Evolutionary conservation across 2,329 filamentous ascomycete species (phyloP), one percentile per base, ranked within the genome.

Genomic region (Cordyceps militaris): DNA sequence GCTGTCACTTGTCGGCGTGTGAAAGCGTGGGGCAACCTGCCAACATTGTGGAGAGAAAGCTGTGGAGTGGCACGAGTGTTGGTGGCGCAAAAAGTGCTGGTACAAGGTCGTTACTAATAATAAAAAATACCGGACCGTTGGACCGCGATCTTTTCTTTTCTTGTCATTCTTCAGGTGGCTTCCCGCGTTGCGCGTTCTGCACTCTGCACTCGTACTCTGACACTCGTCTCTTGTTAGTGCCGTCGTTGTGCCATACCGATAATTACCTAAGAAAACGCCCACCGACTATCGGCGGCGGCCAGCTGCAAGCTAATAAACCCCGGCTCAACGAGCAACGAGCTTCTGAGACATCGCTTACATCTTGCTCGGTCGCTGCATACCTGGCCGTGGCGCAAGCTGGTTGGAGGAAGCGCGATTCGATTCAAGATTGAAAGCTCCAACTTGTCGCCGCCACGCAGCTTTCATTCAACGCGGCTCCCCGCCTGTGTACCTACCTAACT

Each of bases 301-400:
- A n/a, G n/a, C 34, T 16, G 34, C 34, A 36, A 36, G 34, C 38
- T n/a, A n/a, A n/a, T n/a, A n/a, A n/a, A n/a, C n/a, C n/a, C n/a
- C n/a, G n/a, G n/a, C n/a, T n/a, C n/a, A n/a, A n/a, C n/a, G n/a
- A n/a, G n/a, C n/a, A n/a, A 21, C 38, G 30, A n/a, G 51, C 40
- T 54, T 54, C 51, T 54, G 51, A 54, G 51, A 54, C 51, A 54
- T 14, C 34, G 51, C 50, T 53, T 43, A 53, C 8, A 38, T 38
- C 34, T 43, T 13, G 32, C 9, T 54, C 51, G 11, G 36, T 43
- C 38, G 51, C 51, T 54, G 51, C 40, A 54, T 43, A 23, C 51
- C 19, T 54, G 51, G 24, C 51, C 26, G 19, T 52, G 21, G 19
- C 47, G 13, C 47, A n/a, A 26, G 21, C 46, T 21, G 36, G 46